These are phyloP conservation scores for Daedaleopsis sinensis DNA, from an alignment of 768 basidiomycete genomes.

Conservation along the genomic window DNA sequence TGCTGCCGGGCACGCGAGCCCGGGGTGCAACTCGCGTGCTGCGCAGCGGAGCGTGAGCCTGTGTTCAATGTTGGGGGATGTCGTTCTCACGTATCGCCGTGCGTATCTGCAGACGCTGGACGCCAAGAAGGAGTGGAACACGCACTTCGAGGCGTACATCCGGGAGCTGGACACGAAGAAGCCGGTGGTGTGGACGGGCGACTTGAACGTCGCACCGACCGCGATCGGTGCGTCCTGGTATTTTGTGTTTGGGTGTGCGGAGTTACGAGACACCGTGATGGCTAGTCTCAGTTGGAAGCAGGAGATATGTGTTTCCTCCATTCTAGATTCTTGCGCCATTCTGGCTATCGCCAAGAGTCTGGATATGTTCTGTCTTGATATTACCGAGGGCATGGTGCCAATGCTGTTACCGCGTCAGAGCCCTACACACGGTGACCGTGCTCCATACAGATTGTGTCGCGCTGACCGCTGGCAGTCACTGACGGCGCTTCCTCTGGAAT, in stretches of 20 bases:
- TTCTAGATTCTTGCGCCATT: not conserved
- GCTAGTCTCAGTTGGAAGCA: too few relatives aligned
- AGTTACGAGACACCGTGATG: too few relatives aligned
- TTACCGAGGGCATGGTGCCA: too few relatives aligned
- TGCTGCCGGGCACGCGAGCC: not conserved
- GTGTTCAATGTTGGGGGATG: not conserved
- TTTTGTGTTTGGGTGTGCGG: too few relatives aligned
- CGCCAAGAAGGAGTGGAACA: constrained; percentile 78
- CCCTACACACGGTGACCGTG: too few relatives aligned
- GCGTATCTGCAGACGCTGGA: constrained; percentile 59
- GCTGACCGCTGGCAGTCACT: not conserved
- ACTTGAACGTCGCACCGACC: constrained; percentile 86
- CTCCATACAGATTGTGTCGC: not conserved
- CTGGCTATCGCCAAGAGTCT: too few relatives aligned
- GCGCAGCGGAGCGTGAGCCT: not conserved
- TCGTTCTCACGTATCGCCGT: not conserved
- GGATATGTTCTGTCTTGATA: too few relatives aligned
- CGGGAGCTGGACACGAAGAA: constrained; percentile 75
- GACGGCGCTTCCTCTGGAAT: not conserved
- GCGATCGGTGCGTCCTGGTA: constrained; percentile 49
- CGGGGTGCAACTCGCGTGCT: not conserved
- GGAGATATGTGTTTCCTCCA: not conserved
- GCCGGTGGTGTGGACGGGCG: constrained; percentile 87
- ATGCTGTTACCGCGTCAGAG: too few relatives aligned
- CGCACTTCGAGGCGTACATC: constrained; percentile 74